These are phyloP conservation scores for Metschnikowia proteae DNA, from an alignment of 805 yeast species.

Conservation along the genomic window DNA sequence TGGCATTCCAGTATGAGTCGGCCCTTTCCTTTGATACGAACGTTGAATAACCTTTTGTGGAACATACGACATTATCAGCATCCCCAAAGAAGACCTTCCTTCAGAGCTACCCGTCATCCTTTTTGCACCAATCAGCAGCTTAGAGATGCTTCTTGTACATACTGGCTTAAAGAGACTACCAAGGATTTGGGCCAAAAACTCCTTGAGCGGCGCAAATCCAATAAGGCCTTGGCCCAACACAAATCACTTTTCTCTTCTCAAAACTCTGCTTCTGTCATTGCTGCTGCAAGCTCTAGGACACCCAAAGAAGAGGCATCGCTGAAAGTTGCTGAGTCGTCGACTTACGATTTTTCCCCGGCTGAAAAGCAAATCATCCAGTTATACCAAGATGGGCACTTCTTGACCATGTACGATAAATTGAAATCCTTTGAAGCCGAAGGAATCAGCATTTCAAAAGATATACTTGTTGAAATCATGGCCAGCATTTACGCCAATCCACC, in stretches of 20 bases:
- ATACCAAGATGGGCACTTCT: slow-evolving; percentile 10
- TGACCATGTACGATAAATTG: slow-evolving; percentile 11
- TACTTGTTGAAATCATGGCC: slow-evolving; percentile 14
- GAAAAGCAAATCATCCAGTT: slow-evolving; percentile 16
- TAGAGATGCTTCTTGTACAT: slow-evolving; percentile 15
- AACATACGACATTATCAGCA: slow-evolving; percentile 15
- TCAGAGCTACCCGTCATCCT: slow-evolving; percentile 15
- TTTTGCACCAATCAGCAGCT: slow-evolving; percentile 17
- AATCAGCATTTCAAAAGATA: slow-evolving; percentile 6
- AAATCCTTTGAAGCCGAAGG: slow-evolving; percentile 9
- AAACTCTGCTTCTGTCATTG: not conserved
- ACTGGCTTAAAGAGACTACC: slow-evolving; percentile 17
- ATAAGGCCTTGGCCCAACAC: not conserved
- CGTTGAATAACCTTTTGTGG: slow-evolving; percentile 12
- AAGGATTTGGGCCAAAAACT: slow-evolving; percentile 10
- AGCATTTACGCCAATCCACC: slow-evolving; percentile 14
- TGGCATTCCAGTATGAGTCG: slow-evolving; percentile 11
- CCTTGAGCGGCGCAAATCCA: not conserved
- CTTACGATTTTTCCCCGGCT: slow-evolving; percentile 4
- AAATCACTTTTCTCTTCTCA: not conserved
- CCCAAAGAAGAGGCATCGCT: not conserved
- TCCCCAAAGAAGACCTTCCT: slow-evolving; percentile 10
- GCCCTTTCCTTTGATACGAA: slow-evolving; percentile 14
- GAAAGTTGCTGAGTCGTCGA: not conserved
- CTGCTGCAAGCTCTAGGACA: not conserved